Base-by-base conservation (phyloP, 2,329 filamentous ascomycete species). In the Talaromyces amestolkiae region DNA sequence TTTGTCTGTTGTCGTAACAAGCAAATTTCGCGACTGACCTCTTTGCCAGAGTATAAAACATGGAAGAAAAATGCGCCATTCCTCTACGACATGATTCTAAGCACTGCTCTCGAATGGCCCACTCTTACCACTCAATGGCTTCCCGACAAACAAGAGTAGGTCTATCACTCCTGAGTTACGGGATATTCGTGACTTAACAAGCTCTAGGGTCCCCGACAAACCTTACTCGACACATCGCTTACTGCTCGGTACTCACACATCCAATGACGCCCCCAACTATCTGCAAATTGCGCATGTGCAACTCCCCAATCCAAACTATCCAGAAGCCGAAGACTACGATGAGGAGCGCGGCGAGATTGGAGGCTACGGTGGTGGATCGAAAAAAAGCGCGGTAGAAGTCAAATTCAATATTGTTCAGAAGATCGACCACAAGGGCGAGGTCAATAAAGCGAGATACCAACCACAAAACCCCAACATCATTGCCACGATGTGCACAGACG, bases 21-120 rank as follows among this genome's bases (percentile, higher is more conserved):
- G 31, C 15, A 43, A 19, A 8, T 33, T 47, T n/a, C 17, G n/a
- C 33, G 37, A 61, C 58, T 65, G 53, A 67, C 61, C 31, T 27
- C 11, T 51, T 10, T 49, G 41, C 47, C 72, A 93, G 95, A 99
- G 78, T 99, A 99, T 86, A 99, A 99, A 79, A 97, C 94, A 70
- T 99, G 95, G 95, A 99, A 99, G 85, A 99, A 99, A 84, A 99
- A 99, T 80, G 92, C 91, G 70, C 93, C 95, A 3, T 98, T 98
- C 76, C 90, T 99, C 72, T 99, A 99, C 79, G 95, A 99, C 78
- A 92, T 97, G 88, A 95, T 99, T 70, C 85, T 98, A 69, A 93
- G 93, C 73, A 96, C 92, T 69, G 96, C 96, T 47, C 84, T 99
- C 65, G 93, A 97, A 75, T 99, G 95, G 95, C 95, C 95, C 15